Evolutionary conservation across 2,329 filamentous ascomycete species (phyloP), one percentile per base, ranked within the genome.

Genomic region (Cladorrhinum sp.): DNA sequence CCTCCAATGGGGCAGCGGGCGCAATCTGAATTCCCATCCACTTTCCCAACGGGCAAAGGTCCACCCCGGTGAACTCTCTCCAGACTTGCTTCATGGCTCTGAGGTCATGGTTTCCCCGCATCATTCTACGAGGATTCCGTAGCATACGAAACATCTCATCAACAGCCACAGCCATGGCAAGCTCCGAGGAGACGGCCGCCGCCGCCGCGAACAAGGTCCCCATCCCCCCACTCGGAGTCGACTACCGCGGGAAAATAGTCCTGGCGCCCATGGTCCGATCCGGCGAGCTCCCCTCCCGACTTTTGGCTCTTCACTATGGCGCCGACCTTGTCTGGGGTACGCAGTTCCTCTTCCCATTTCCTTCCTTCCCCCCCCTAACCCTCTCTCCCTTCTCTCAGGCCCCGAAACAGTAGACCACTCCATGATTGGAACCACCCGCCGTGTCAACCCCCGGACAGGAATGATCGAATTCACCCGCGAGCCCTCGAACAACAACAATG

Each of bases 221-320:
- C 56, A 96, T 97, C 67, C 94, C 94, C 66, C 84, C 82, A 63
- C 90, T 89, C 74, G 94, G 94, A 56, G 92, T 96, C 70, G 92
- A 97, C 79, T 98, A 97, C 77, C 86, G 94, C 68, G 90, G 90
- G 76, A 97, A 96, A 76, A 78, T 98, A 66, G 95, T 98, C 50
- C 88, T 99, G 65, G 95, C 95, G 64, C 95, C 95, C 46, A 99
- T 99, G 95, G 94, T 97, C 61, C 89, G 95, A 68, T 96, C 92
- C n/a, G 95, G 95, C 72, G 95, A 99, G 79, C 80, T 97, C 63
- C 94, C 95, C 2, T 95, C 91, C 42, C 88, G 95, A 61, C 83
- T 99, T 24, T 78, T 96, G 49, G 91, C 95, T 30, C 85, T 99
- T 64, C 90, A 96, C 72, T 98, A 99, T 74, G 95, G 95, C 67